Evolutionary conservation across 2,329 filamentous ascomycete genomes (phyloP).

Genomic region (Ceratocystis smalleyi): DNA sequence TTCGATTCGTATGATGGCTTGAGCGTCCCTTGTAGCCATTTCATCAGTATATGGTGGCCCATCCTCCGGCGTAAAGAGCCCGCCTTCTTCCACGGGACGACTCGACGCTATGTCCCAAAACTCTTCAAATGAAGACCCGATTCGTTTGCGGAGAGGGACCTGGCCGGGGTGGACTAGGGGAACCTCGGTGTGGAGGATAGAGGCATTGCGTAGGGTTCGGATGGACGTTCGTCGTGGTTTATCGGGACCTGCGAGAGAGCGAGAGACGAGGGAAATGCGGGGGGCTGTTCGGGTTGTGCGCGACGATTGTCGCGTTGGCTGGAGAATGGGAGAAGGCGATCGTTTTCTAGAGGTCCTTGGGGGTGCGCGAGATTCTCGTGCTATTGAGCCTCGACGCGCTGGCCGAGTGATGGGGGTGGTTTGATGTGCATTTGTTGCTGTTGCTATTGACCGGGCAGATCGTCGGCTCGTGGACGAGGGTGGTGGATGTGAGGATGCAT

Average conservation of each 20-base stretch:
- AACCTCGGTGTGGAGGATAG: conserved; percentile 23
- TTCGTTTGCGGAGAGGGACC: conserved; percentile 36
- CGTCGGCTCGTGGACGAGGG: background rate
- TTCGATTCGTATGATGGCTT: conserved; percentile 52
- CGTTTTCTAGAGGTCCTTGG: conserved; percentile 19
- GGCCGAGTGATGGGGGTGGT: background rate
- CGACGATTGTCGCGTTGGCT: conserved; percentile 26
- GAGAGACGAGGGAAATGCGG: background rate
- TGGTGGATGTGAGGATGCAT: background rate
- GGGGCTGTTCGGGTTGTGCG: conserved; percentile 24
- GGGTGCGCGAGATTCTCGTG: conserved; percentile 5
- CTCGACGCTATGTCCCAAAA: conserved; percentile 37
- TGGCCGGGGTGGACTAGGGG: conserved; percentile 46
- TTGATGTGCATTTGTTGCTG: background rate
- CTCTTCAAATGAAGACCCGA: conserved; percentile 41
- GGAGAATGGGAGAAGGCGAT: conserved; percentile 21
- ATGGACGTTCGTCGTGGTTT: conserved; percentile 19
- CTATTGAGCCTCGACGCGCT: background rate
- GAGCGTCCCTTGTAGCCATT: conserved; percentile 51
- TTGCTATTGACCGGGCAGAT: background rate
- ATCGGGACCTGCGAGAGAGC: background rate
- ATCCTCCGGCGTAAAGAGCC: conserved; percentile 40
- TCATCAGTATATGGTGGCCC: conserved; percentile 43
- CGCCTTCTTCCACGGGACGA: conserved; percentile 43
- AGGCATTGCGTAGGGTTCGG: conserved; percentile 22